Evolutionary conservation across 345 rosid species (phyloP).

Genomic region (Lepidium sativum): DNA sequence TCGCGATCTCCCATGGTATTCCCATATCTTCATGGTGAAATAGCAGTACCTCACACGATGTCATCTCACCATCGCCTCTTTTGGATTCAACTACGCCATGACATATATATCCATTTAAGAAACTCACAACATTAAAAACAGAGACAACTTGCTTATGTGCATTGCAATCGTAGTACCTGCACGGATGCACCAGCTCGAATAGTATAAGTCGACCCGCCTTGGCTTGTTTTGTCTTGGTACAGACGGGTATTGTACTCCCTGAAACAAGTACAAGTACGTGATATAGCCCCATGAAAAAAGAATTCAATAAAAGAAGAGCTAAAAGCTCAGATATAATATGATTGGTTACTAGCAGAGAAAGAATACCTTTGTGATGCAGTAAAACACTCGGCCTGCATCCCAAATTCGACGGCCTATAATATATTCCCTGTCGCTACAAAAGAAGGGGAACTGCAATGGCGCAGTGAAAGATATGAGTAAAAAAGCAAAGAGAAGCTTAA

Average conservation of each 20-base stretch:
- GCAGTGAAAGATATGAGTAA: background rate
- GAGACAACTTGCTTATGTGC: background rate
- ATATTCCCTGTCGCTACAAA: constrained; percentile 93
- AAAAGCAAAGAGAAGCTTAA: background rate
- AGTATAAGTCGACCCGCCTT: constrained; percentile 78
- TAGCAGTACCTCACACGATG: constrained; percentile 85
- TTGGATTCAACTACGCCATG: constrained; percentile 71
- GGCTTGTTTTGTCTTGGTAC: constrained; percentile 73
- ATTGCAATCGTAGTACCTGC: constrained; percentile 49
- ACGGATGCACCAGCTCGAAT: constrained; percentile 93
- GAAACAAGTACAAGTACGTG: constrained; percentile 13
- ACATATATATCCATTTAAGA: constrained; percentile 2
- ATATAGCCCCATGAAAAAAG: background rate
- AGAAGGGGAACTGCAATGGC: constrained; percentile 83
- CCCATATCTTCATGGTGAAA: constrained; percentile 99
- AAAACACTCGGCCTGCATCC: constrained; percentile 69
- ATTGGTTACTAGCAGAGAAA: background rate
- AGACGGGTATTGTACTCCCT: constrained; percentile 75
- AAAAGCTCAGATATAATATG: background rate
- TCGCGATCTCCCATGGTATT: constrained; percentile 93
- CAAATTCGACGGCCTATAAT: constrained; percentile 93
- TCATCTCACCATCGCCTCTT: constrained; percentile 70
- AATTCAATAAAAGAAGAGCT: background rate
- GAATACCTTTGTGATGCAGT: constrained; percentile 86
- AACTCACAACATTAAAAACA: background rate